Evolutionary conservation across 2,329 filamentous ascomycete species (phyloP).

Genomic region (Rhinocladiella mackenziei): DNA sequence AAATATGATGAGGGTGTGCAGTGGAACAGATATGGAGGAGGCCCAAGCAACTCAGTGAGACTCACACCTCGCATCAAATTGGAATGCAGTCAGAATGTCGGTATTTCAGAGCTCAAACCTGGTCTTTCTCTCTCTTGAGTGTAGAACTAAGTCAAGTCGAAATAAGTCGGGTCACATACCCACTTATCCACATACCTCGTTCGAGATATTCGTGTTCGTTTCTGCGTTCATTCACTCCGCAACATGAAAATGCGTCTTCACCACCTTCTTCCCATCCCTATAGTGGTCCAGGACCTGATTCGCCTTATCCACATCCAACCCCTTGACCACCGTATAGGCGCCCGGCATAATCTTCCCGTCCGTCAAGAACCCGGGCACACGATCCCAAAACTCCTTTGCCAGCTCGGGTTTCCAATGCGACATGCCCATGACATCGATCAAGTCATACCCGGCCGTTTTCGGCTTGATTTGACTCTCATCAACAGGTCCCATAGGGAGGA

Average conservation of each 20-base stretch:
- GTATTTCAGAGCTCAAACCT: too few species aligned
- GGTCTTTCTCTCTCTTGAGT: too few species aligned
- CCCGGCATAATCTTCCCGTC: slow-evolving; percentile 30
- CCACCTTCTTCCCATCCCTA: slow-evolving; percentile 34
- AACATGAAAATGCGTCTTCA: slow-evolving; percentile 33
- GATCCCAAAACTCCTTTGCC: slow-evolving; percentile 14
- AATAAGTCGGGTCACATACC: too few species aligned
- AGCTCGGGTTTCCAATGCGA: slow-evolving; percentile 31
- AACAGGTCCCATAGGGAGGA: slow-evolving; percentile 19
- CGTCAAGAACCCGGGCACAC: slow-evolving; percentile 18
- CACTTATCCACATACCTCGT: too few species aligned
- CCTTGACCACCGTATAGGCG: slow-evolving; percentile 34
- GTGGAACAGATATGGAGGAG: too few species aligned
- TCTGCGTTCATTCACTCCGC: too few species aligned
- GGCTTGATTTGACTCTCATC: slow-evolving; percentile 31
- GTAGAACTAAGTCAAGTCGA: too few species aligned
- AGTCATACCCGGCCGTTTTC: slow-evolving; percentile 36
- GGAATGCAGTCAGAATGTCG: too few species aligned
- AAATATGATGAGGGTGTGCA: too few species aligned
- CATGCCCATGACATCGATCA: slow-evolving; percentile 32
- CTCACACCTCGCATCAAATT: too few species aligned
- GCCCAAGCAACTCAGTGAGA: too few species aligned
- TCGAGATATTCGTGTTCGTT: too few species aligned
- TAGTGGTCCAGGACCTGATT: slow-evolving; percentile 41
- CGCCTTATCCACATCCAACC: slow-evolving; percentile 34